phyloP scores from a whole-genome alignment of 192 early-diverging fungal species.

The Jimgerdemannia flammicorona region DNA sequence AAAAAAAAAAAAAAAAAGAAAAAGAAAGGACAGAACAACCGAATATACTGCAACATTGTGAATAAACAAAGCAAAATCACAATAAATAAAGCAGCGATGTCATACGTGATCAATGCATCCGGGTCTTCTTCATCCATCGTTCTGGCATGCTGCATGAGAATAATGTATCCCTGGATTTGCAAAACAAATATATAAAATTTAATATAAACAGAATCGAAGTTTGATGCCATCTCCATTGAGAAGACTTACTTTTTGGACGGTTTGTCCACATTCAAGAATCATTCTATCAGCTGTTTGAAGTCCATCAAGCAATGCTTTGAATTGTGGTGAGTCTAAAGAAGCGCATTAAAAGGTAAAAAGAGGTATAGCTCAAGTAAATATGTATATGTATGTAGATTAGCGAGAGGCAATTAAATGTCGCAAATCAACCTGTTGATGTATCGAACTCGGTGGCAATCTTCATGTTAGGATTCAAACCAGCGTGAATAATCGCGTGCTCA shows the following conservation, averaged over 20 bases:
- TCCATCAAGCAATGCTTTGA: conserved; percentile 56
- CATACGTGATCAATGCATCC: conserved; percentile 4
- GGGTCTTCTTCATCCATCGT: conserved; percentile 29
- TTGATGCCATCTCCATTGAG: not conserved
- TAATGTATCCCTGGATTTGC: conserved; percentile 57
- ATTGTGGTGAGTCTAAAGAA: conserved; percentile 42
- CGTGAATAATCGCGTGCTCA: conserved; percentile 74
- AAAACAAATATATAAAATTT: not conserved
- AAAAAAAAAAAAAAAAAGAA: too few species aligned
- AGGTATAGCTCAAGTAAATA: not conserved
- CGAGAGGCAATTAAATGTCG: not conserved
- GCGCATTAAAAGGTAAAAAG: not conserved
- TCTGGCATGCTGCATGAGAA: conserved; percentile 40
- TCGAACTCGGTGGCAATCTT: conserved; percentile 62
- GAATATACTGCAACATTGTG: too few species aligned
- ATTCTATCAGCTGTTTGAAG: conserved; percentile 73
- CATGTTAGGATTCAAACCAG: conserved; percentile 59
- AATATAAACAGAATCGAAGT: not conserved
- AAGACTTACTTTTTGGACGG: conserved; percentile 33
- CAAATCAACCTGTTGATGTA: conserved; percentile 34
- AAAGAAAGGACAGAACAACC: too few species aligned
- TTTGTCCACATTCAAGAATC: conserved; percentile 46
- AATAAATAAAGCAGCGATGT: too few species aligned
- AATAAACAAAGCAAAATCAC: too few species aligned
- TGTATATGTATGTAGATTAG: not conserved